Evolutionary conservation across 2,329 filamentous ascomycete species (phyloP).

Genomic region (Rosellinia necatrix): DNA sequence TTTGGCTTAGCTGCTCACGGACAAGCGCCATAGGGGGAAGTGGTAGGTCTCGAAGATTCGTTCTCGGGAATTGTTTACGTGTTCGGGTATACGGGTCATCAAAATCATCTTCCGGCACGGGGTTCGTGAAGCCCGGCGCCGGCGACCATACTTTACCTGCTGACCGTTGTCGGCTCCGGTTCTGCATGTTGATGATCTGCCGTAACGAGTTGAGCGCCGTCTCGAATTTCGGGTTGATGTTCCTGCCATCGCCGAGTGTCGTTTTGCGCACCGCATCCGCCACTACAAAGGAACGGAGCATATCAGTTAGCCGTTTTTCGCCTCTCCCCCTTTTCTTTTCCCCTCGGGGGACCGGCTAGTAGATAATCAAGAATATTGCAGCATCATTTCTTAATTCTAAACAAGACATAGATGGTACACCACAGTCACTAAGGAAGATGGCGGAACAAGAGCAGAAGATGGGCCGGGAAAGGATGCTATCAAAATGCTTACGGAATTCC

Average conservation of each 20-base stretch:
- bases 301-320: too few relatives aligned
- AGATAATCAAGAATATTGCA: neutral
- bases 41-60: constrained; percentile 55
- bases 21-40: constrained; percentile 60
- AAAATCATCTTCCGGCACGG: constrained; percentile 7
- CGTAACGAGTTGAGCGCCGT: constrained; percentile 56
- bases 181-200: constrained; percentile 58
- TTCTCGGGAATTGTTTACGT: constrained; percentile 51
- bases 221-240: constrained; percentile 53
- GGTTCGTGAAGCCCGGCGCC: constrained; percentile 11
- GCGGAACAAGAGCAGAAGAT: neutral
- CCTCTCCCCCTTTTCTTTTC: neutral
- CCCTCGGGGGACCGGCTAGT: neutral
- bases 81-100: constrained; percentile 26
- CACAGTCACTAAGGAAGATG: neutral
- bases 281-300: constrained; percentile 1
- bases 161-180: constrained; percentile 30
- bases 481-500: constrained; percentile 41
- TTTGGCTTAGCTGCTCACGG: constrained; percentile 52
- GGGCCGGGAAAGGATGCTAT: neutral
- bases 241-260: constrained; percentile 46
- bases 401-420: neutral
- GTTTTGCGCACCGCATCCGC: constrained; percentile 42
- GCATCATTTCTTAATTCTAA: neutral
- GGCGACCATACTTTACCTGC: constrained; percentile 22